A percentile compares a stretch with the other conserved stretches of the same genome.
These are phyloP conservation scores for Nemania bipapillata DNA, from an alignment of 2,329 filamentous ascomycete species.

Conservation along the genomic window DNA sequence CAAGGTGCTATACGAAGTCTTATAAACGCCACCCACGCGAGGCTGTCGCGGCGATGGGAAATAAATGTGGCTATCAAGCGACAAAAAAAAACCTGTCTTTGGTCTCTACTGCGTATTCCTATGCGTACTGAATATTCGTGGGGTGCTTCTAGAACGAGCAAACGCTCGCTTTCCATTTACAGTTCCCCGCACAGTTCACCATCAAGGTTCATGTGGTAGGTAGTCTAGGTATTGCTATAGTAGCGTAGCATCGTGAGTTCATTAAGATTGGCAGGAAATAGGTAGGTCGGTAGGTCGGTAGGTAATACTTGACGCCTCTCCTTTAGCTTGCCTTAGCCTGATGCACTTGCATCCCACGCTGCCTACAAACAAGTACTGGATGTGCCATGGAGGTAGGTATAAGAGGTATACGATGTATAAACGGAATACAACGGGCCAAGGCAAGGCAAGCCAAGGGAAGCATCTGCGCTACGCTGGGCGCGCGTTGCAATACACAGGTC, in stretches of 20 bases:
- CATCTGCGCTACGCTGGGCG: neutral
- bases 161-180: slow-evolving; percentile 13
- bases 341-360: slow-evolving; percentile 30
- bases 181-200: slow-evolving; percentile 28
- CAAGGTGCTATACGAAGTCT: slow-evolving; percentile 4
- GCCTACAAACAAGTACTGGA: no score
- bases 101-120: neutral
- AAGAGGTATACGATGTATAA: no score
- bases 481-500: neutral
- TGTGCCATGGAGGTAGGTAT: neutral
- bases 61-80: slow-evolving; percentile 20
- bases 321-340: slow-evolving; percentile 25
- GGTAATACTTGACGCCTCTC: slow-evolving; percentile 23
- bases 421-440: slow-evolving; percentile 4
- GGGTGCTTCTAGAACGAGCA: slow-evolving; percentile 27
- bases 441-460: slow-evolving; percentile 1
- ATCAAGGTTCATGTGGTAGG: slow-evolving; percentile 26
- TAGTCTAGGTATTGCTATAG: slow-evolving; percentile 23
- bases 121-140: slow-evolving; percentile 5
- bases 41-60: slow-evolving; percentile 22
- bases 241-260: slow-evolving; percentile 26
- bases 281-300: no score
- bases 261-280: slow-evolving; percentile 15
- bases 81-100: slow-evolving; percentile 4
- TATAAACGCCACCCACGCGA: slow-evolving; percentile 19